Evolutionary conservation across 23 red algal genomes (phyloP).

Genomic region (Gracilariopsis chorda): DNA sequence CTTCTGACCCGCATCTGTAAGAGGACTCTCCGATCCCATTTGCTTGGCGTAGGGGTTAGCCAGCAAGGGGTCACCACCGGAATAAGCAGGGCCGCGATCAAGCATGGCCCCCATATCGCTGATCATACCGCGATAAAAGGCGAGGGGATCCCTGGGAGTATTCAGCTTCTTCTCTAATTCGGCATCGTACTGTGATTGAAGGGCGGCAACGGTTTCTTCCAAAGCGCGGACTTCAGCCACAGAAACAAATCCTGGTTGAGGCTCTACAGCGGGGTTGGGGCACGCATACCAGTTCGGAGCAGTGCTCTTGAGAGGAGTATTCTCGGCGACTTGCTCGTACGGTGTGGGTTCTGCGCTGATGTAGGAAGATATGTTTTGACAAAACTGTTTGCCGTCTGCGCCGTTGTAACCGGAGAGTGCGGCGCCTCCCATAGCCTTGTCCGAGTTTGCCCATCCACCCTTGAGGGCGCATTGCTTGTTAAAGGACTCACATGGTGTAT

Average conservation of each 20-base stretch:
- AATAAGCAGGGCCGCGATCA: slow-evolving; percentile 49
- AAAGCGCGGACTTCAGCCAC: slow-evolving; percentile 37
- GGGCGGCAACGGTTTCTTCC: slow-evolving; percentile 9
- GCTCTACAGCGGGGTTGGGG: slow-evolving; percentile 59
- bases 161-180: slow-evolving; percentile 16
- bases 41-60: slow-evolving; percentile 53
- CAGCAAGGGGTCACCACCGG: slow-evolving; percentile 40
- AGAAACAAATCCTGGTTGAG: slow-evolving; percentile 61
- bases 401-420: slow-evolving; percentile 77
- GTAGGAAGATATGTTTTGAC: slow-evolving; percentile 43
- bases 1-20: slow-evolving; percentile 41
- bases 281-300: slow-evolving; percentile 76
- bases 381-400: slow-evolving; percentile 68
- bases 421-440: slow-evolving; percentile 82
- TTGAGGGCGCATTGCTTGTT: slow-evolving; percentile 73
- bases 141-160: slow-evolving; percentile 28
- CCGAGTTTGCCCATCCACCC: slow-evolving; percentile 80
- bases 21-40: slow-evolving; percentile 20
- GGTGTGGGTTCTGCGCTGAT: slow-evolving; percentile 20
- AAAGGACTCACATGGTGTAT: slow-evolving; percentile 79
- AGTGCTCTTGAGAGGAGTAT: slow-evolving; percentile 68
- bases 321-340: slow-evolving; percentile 69
- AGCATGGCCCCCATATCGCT: slow-evolving; percentile 50
- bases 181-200: slow-evolving; percentile 47
- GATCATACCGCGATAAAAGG: slow-evolving; percentile 21